Percentiles rank a stretch among this genome's conserved stretches.
These are phyloP conservation scores for Pseudocercospora fijiensis DNA, from an alignment of 2,329 filamentous ascomycete genomes.

Conservation along the genomic window DNA sequence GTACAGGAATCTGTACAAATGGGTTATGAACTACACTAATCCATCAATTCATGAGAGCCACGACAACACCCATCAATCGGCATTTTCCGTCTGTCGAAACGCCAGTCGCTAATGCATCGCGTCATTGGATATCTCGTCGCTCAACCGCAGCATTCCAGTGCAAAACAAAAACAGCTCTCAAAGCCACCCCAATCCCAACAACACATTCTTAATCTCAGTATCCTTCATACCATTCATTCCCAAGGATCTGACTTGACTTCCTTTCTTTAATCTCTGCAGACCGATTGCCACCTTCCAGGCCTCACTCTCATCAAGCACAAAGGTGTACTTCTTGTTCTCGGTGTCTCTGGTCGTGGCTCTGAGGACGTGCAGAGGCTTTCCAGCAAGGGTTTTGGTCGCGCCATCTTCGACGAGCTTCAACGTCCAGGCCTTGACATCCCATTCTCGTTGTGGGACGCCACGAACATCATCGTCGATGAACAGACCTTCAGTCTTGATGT, in stretches of 20 bases:
- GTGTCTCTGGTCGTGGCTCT: conserved; percentile 59
- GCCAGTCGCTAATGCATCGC: conserved; percentile 5
- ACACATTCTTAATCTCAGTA: conserved; percentile 42
- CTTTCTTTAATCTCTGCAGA: conserved; percentile 56
- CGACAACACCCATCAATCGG: neutral
- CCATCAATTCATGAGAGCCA: neutral
- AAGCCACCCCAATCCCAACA: conserved; percentile 39
- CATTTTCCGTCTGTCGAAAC: neutral
- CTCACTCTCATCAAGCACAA: conserved; percentile 59
- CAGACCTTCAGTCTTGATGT: conserved; percentile 88
- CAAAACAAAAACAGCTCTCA: conserved; percentile 20
- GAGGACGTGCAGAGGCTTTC: conserved; percentile 55
- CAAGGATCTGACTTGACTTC: conserved; percentile 56
- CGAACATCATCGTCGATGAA: conserved; percentile 97
- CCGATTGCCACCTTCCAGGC: conserved; percentile 64
- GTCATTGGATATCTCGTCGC: neutral
- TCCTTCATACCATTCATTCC: conserved; percentile 54
- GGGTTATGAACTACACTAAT: neutral
- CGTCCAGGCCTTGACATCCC: conserved; percentile 98
- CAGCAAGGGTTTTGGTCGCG: conserved; percentile 37
- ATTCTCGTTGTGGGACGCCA: conserved; percentile 89
- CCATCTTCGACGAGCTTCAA: conserved; percentile 79
- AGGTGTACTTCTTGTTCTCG: conserved; percentile 62
- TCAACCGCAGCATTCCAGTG: neutral
- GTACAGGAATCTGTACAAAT: neutral